Evolutionary conservation across 345 rosid species (phyloP).

Genomic region (Syzygium grande): DNA sequence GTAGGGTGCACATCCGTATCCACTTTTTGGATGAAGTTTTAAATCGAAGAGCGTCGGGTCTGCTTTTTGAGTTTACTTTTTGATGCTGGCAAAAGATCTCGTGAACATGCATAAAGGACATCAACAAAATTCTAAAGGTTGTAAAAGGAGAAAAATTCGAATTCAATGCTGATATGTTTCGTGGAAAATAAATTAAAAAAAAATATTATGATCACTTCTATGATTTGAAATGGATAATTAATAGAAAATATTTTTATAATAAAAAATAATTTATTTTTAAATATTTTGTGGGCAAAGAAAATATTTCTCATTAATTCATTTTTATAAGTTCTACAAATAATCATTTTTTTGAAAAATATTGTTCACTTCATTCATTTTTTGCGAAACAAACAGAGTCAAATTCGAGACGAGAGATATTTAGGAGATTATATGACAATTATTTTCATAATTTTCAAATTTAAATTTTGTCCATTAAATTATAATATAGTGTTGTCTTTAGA

Average conservation of each 20-base stretch:
- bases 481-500: background rate
- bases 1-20: background rate
- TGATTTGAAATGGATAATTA: no score
- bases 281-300: background rate
- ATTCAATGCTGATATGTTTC: background rate
- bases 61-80: background rate
- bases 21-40: background rate
- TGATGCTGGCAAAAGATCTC: background rate
- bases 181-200: background rate
- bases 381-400: background rate
- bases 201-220: accelerated
- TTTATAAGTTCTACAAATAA: background rate
- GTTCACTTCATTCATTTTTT: background rate
- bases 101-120: background rate
- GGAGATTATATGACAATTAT: background rate
- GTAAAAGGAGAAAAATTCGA: background rate
- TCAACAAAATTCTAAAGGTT: background rate
- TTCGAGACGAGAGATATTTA: background rate
- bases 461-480: accelerated
- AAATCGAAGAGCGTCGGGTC: background rate
- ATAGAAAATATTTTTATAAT: background rate
- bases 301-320: background rate
- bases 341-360: background rate
- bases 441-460: background rate
- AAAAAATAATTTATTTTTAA: background rate